Base-by-base conservation (phyloP, 805 yeast genomes). In the Wickerhamiella azyma region DNA sequence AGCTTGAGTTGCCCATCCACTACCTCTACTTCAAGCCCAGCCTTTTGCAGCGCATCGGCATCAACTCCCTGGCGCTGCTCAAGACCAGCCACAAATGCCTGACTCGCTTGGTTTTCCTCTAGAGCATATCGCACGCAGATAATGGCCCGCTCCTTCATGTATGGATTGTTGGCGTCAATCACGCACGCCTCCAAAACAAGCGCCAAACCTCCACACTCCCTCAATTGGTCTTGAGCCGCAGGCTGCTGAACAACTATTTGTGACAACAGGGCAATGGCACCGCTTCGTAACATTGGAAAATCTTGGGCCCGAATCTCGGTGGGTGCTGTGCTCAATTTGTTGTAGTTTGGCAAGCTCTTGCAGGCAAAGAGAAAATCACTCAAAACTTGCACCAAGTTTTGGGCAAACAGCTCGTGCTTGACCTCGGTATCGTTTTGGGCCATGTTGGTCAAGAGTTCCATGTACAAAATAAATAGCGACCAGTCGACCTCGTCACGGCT, bases 161-260 rank as follows among this genome's bases (percentile, higher is more conserved):
- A 89, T 0, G 96, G 97, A 59, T 92, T 94, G 58, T 83, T 77
- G 39, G 78, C 79, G 60, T 89, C 97, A 43, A 92, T 77, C 35
- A 81, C 75, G 64, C 96, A 88, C 51, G 79, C 81, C 7, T 88
- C 81, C 19, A 89, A 65, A 0, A 88, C 69, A 16, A 84, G 62
- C 45, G 77, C 84, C 11, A 89, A 60, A 0, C 85, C 94, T 39
- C 81, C 83, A 0, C 67, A 53, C 26, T 71, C 72, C 40, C 96
- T 66, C 30, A 83, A 66, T 37, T 63, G 59, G 47, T 88, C 89
- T 58, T 89, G 96, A 5, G 76, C 72, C 5, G 66, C 66, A 39
- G 61, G 65, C 39, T 77, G 71, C 0, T 71, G 65, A 51, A 71
- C 71, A 0, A 74, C 69, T 40, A 86, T 59, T 41, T 72, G 69